Evolutionary conservation across 805 yeast genomes (phyloP).

Genomic region (Candida tibetensis): DNA sequence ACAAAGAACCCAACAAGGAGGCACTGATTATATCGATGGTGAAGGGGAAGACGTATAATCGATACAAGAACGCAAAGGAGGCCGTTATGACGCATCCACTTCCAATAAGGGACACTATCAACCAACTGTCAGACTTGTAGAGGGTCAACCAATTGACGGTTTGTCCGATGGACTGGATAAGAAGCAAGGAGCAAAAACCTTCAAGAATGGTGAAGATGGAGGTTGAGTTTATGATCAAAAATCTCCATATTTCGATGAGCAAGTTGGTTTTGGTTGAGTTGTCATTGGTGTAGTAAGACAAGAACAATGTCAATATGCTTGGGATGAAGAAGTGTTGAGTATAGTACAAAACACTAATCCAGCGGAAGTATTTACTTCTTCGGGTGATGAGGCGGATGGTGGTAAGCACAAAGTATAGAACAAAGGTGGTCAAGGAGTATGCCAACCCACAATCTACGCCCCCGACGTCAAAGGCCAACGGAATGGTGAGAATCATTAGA

Average conservation of each 20-base stretch:
- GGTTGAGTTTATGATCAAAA: constrained; percentile 72
- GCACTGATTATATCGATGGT: constrained; percentile 71
- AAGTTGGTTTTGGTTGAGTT: constrained; percentile 22
- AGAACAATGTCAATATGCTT: constrained; percentile 66
- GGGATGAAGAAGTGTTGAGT: constrained; percentile 83
- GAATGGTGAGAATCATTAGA: constrained; percentile 76
- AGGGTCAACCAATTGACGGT: constrained; percentile 66
- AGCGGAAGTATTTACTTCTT: constrained; percentile 39
- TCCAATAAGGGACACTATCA: constrained; percentile 65
- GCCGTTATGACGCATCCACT: constrained; percentile 76
- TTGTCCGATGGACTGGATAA: constrained; percentile 92
- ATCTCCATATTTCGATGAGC: constrained; percentile 64
- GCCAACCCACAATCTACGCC: constrained; percentile 88
- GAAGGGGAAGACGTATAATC: constrained; percentile 77
- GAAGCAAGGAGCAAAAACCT: constrained; percentile 86
- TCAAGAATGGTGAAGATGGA: constrained; percentile 86
- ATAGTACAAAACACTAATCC: constrained; percentile 59
- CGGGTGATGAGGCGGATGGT: constrained; percentile 60
- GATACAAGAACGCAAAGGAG: constrained; percentile 72
- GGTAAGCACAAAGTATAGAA: constrained; percentile 67
- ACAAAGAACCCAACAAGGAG: constrained; percentile 78
- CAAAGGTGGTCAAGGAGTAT: constrained; percentile 61
- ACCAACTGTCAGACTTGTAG: constrained; percentile 70
- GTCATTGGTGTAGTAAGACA: constrained; percentile 44
- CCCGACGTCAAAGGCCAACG: constrained; percentile 91